Percentiles rank a stretch among this genome's conserved stretches.
Evolutionary conservation across 2,329 filamentous ascomycete species (phyloP).

Genomic region (Teratosphaeria viscida): DNA sequence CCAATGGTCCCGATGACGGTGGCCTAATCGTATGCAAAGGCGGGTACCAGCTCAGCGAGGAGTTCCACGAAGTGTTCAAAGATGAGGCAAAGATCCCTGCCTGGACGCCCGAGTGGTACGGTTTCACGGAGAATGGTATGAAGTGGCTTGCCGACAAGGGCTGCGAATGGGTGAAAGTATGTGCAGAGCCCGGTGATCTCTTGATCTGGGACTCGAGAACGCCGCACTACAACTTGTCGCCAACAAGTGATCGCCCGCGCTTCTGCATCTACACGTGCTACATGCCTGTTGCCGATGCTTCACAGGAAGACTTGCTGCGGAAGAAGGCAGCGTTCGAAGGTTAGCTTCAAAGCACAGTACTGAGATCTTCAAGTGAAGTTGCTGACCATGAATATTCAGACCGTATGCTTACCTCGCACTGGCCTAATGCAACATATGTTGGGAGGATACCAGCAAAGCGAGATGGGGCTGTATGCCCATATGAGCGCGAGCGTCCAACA

Average conservation of each 20-base stretch:
- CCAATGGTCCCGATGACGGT: slow-evolving; percentile 28
- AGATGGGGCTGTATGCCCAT: slow-evolving; percentile 17
- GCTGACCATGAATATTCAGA: slow-evolving; percentile 2
- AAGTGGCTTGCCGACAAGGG: slow-evolving; percentile 13
- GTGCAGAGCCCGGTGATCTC: slow-evolving; percentile 10
- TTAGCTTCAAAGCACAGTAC: background rate
- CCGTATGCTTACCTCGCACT: slow-evolving; percentile 16
- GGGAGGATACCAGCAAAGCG: slow-evolving; percentile 19
- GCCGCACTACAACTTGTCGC: slow-evolving; percentile 19
- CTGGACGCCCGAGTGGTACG: slow-evolving; percentile 22
- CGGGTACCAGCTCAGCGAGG: slow-evolving; percentile 21
- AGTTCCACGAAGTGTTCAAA: slow-evolving; percentile 23
- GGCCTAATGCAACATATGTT: slow-evolving; percentile 20
- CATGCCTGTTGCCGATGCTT: slow-evolving; percentile 17
- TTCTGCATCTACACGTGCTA: slow-evolving; percentile 21
- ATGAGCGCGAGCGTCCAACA: slow-evolving; percentile 24
- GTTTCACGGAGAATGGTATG: slow-evolving; percentile 21
- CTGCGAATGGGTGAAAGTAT: slow-evolving; percentile 9
- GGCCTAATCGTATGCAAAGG: slow-evolving; percentile 28
- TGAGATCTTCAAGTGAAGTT: background rate
- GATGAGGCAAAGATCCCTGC: slow-evolving; percentile 22
- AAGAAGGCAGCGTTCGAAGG: slow-evolving; percentile 12
- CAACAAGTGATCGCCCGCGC: slow-evolving; percentile 7
- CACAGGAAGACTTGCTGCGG: slow-evolving; percentile 11
- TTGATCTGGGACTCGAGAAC: slow-evolving; percentile 13